A percentile compares a stretch with the other conserved stretches of the same genome.
These are phyloP conservation scores for Chrysochromulina parva DNA, from an alignment of 78 protist genomes.

Conservation along the genomic window DNA sequence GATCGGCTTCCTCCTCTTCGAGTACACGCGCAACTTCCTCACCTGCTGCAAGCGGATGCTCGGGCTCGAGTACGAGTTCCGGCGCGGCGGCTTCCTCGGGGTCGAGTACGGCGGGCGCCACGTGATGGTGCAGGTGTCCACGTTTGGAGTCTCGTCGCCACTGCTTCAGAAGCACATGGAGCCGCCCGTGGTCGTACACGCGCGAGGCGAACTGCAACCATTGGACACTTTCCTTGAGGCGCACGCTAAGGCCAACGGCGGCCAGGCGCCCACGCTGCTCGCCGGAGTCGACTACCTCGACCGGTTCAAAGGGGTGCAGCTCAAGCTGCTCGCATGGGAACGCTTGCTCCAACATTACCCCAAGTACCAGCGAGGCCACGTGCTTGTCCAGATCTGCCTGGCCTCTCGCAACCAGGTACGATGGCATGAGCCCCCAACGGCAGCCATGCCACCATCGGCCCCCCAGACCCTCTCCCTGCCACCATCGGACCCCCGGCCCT, in stretches of 20 bases:
- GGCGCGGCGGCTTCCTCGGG: neutral
- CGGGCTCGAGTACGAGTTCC: conserved; percentile 16
- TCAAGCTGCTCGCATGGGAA: conserved; percentile 5
- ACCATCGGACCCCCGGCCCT: too few species aligned
- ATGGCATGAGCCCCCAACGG: too few species aligned
- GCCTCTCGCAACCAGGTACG: neutral
- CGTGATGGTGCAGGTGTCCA: conserved; percentile 1
- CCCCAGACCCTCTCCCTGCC: too few species aligned
- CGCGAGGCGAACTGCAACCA: neutral
- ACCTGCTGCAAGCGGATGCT: conserved; percentile 4
- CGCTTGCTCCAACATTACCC: neutral
- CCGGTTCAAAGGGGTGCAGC: neutral
- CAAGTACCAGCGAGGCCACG: neutral
- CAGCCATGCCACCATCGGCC: too few species aligned
- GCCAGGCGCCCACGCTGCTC: neutral
- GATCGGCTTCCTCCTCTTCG: conserved; percentile 75
- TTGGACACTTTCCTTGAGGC: neutral
- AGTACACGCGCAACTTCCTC: neutral
- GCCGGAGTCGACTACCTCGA: conserved; percentile 7
- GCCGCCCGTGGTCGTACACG: too few species aligned
- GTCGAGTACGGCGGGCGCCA: neutral
- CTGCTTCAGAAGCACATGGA: neutral
- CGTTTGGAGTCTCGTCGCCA: neutral
- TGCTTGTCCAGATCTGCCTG: neutral
- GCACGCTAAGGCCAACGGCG: neutral